Evolutionary conservation across 192 early-diverging fungal species (phyloP), one percentile per base, ranked within the genome.

Genomic region (Gonapodya sp.): DNA sequence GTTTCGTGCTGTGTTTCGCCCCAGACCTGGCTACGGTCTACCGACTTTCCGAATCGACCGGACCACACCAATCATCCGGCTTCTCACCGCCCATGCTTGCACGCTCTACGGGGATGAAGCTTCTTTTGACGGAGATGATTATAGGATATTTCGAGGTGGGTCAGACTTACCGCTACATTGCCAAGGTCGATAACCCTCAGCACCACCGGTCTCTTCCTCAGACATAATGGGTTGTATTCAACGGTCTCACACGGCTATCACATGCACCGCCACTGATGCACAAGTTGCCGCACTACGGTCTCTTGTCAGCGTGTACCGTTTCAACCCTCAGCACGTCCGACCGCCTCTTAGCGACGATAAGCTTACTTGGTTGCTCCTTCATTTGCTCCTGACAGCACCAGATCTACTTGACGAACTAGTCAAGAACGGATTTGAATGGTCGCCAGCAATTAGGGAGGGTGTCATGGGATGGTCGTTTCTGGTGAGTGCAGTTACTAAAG

Each of bases 121-220:
- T 24, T 24, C 24, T 8, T 64, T 64, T 64, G 46, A 64, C 8
- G 46, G 46, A 16, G 46, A 64, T 64, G 46, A 64, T 24, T 64
- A 64, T 64, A 64, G 46, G 46, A 64, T 64, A 64, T 64, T 64
- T 64, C 46, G 46, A 64, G 46, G 46, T 64, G 46, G 8, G 46
- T 24, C n/a, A n/a, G n/a, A n/a, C n/a, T n/a, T n/a, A n/a, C n/a
- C n/a, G n/a, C n/a, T n/a, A n/a, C n/a, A n/a, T n/a, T n/a, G n/a
- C n/a, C n/a, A n/a, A n/a, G n/a, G n/a, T n/a, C n/a, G n/a, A n/a
- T n/a, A n/a, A n/a, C n/a, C n/a, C n/a, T n/a, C n/a, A n/a, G n/a
- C n/a, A n/a, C n/a, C n/a, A n/a, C n/a, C n/a, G n/a, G n/a, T n/a
- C n/a, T 24, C 46, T 16, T 64, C 46, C 8, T 24, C 46, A 64